Evolutionary conservation across 1,139 yeast genomes (phyloP).

Genomic region (Debaryomyces sp.): DNA sequence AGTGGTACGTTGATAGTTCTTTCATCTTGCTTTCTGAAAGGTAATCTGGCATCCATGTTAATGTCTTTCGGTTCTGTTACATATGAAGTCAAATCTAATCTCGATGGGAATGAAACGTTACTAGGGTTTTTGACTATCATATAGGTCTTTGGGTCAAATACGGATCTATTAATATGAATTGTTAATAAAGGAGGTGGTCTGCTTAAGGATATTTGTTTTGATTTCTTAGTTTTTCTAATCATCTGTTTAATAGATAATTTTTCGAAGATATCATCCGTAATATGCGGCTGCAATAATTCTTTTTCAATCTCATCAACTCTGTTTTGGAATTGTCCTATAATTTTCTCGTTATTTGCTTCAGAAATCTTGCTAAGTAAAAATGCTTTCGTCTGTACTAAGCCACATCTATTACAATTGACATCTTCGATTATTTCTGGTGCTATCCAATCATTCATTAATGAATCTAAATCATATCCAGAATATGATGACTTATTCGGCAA

Average conservation of each 20-base stretch:
- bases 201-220: slow-evolving; percentile 77
- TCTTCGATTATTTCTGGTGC: slow-evolving; percentile 86
- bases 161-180: slow-evolving; percentile 88
- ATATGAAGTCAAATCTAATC: slow-evolving; percentile 66
- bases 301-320: slow-evolving; percentile 59
- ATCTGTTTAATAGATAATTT: slow-evolving; percentile 73
- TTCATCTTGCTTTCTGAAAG: slow-evolving; percentile 61
- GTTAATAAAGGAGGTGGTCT: slow-evolving; percentile 85
- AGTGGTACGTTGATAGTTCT: slow-evolving; percentile 14
- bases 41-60: slow-evolving; percentile 76
- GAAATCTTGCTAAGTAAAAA: slow-evolving; percentile 50
- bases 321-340: slow-evolving; percentile 45
- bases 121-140: slow-evolving; percentile 83
- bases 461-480: slow-evolving; percentile 52
- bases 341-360: slow-evolving; percentile 36
- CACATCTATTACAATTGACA: slow-evolving; percentile 92
- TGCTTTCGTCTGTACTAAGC: slow-evolving; percentile 60
- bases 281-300: slow-evolving; percentile 65
- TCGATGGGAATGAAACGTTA: slow-evolving; percentile 72
- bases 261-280: slow-evolving; percentile 79
- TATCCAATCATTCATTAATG: slow-evolving; percentile 70
- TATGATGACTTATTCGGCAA: slow-evolving; percentile 43
- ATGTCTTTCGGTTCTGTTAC: slow-evolving; percentile 71
- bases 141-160: slow-evolving; percentile 85
- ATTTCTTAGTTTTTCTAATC: slow-evolving; percentile 75